Evolutionary conservation across 108 stramenopile genomes (phyloP), one percentile per base, ranked within the genome.

Genomic region (Chaetoceros muelleri): DNA sequence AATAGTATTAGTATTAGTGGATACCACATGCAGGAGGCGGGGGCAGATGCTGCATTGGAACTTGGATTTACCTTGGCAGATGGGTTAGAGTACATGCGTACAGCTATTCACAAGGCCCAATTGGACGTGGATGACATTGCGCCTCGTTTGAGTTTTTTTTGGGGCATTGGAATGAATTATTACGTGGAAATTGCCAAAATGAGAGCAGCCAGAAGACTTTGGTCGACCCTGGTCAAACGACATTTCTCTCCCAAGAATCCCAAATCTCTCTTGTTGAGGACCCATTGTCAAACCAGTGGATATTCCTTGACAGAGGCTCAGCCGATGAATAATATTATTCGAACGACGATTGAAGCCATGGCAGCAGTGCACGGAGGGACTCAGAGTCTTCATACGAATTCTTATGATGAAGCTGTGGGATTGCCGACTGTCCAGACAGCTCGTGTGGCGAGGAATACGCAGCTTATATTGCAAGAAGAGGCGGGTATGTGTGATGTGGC

Each of bases 11-110:
- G 80, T 50, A 96, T 99, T 58, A 82, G 79, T 5, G 98, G 98
- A 45, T 99, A 99, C 72, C 98, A 99, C 72, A 96, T 99, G 87
- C 98, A 99, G 73, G 98, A 98, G 64, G 98, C 98, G 2, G 98
- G 98, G 3, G 98, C 95, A 20, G 95, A 96, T 74, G 87, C 94
- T 10, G 91, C 90, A 25, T 61, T 97, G 5, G 98, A 98, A 64
- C 85, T 98, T 52, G 98, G 93, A 19, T 95, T 98, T 65, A 98
- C 98, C 20, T 85, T 98, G 40, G 96, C 98, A 3, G 96, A 97
- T 76, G 88, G 88, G 16, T 47, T 97, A 8, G 96, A 97, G 58
- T 97, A 97, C 70, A 69, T 95, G 3, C 73, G 89, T 5, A 87
- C 79, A 18, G 93, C 93, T n/a, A 84, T 85, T 23, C 65, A 87